Conservation (phyloP, 805 yeast genomes). For the Diddensiella caesifluorescens region DNA sequence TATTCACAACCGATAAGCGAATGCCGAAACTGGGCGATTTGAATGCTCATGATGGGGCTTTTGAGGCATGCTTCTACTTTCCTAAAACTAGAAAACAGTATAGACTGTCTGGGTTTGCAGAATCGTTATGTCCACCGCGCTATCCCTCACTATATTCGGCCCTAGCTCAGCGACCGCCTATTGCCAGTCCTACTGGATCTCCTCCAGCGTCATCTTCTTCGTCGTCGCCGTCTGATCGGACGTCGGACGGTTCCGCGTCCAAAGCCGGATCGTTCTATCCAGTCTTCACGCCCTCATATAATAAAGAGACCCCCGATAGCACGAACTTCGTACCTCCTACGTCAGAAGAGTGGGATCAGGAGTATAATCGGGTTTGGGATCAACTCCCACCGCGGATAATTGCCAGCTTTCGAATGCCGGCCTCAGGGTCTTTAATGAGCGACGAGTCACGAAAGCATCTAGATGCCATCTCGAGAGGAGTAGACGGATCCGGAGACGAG, state of each 20-base stretch:
- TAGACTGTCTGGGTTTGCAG: slow-evolving; percentile 63
- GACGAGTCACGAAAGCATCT: slow-evolving; percentile 50
- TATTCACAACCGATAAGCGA: slow-evolving; percentile 68
- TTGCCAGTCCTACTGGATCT: slow-evolving; percentile 3
- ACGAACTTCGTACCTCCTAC: slow-evolving; percentile 37
- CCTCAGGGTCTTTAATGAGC: slow-evolving; percentile 58
- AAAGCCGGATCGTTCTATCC: slow-evolving; percentile 17
- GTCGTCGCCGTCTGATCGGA: slow-evolving; percentile 5
- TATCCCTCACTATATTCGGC: slow-evolving; percentile 16
- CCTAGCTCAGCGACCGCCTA: slow-evolving; percentile 14
- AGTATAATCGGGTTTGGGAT: slow-evolving; percentile 60
- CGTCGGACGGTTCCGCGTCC: too few relatives aligned
- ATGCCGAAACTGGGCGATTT: slow-evolving; percentile 55
- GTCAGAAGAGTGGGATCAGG: slow-evolving; percentile 60
- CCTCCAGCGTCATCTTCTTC: slow-evolving; percentile 3
- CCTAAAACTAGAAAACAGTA: slow-evolving; percentile 58
- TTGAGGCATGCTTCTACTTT: slow-evolving; percentile 77
- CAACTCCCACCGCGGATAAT: slow-evolving; percentile 52
- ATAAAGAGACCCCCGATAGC: background rate
- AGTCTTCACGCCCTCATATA: slow-evolving; percentile 18
- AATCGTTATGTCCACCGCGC: slow-evolving; percentile 36
- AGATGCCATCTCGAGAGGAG: slow-evolving; percentile 74
- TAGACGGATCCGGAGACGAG: slow-evolving; percentile 64
- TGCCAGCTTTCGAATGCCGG: slow-evolving; percentile 65
- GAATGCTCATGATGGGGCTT: slow-evolving; percentile 41